A percentile compares a stretch with the other conserved stretches of the same genome.
These are phyloP conservation scores for Pleurotus giganteus DNA, from an alignment of 768 basidiomycete species.

Conservation along the genomic window DNA sequence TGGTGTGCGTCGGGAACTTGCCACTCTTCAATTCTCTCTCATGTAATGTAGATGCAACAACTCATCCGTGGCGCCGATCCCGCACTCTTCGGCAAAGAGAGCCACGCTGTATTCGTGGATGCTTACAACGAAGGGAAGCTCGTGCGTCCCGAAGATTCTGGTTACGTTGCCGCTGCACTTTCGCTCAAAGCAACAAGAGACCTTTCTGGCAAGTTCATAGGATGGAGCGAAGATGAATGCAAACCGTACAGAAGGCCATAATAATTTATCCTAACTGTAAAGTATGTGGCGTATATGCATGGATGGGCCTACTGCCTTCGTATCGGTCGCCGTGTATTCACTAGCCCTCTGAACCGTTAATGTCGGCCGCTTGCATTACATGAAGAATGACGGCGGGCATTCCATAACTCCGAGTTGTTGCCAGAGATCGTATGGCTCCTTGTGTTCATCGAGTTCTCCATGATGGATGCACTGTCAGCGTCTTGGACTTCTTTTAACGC, in stretches of 20 bases:
- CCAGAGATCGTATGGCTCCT: not conserved
- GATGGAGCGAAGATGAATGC: conserved; percentile 76
- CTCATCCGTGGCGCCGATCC: conserved; percentile 49
- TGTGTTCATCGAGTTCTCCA: not conserved
- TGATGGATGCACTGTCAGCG: not conserved
- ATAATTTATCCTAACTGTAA: not conserved
- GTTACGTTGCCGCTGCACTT: conserved; percentile 76
- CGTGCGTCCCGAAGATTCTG: conserved; percentile 70
- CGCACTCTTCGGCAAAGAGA: conserved; percentile 50
- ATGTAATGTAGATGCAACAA: conserved; percentile 63
- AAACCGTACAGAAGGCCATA: conserved; percentile 41
- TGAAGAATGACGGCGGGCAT: too few relatives aligned
- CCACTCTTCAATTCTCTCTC: conserved; percentile 10
- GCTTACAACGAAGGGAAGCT: conserved; percentile 65
- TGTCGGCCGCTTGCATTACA: too few relatives aligned
- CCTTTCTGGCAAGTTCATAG: conserved; percentile 75
- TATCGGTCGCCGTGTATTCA: not conserved
- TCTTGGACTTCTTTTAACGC: not conserved
- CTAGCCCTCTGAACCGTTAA: too few relatives aligned
- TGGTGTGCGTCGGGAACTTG: conserved; percentile 43
- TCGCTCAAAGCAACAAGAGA: conserved; percentile 60
- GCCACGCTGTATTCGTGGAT: conserved; percentile 56
- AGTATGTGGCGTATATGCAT: not conserved
- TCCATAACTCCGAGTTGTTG: too few relatives aligned
- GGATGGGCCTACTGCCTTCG: not conserved